Percentiles rank a stretch among this genome's conserved stretches.
phyloP scores from a whole-genome alignment of 1,284 basidiomycete species.

The Polyporus tsugae region DNA sequence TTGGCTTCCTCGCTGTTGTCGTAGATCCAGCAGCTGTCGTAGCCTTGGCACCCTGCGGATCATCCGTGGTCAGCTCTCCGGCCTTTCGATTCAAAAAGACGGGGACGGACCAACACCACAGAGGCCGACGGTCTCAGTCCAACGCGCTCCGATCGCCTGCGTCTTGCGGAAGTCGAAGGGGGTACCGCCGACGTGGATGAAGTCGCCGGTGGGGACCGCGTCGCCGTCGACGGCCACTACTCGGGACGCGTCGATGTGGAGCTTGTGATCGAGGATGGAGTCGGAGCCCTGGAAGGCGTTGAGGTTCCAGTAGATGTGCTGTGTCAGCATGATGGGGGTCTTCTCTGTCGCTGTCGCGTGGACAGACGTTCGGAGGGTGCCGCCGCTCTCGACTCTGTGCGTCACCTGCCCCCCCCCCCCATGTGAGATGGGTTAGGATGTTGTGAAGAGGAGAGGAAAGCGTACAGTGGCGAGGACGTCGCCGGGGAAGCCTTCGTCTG shows the following conservation, averaged over 20 bases:
- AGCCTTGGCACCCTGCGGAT: slow-evolving; percentile 34
- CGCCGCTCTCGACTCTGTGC: slow-evolving; percentile 57
- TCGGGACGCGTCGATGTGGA: slow-evolving; percentile 51
- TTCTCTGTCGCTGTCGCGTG: slow-evolving; percentile 56
- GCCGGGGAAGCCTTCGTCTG: slow-evolving; percentile 64
- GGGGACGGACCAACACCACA: slow-evolving; percentile 47
- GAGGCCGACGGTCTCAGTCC: slow-evolving; percentile 50
- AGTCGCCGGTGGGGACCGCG: slow-evolving; percentile 58
- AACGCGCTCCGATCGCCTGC: slow-evolving; percentile 50
- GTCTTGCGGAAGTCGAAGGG: slow-evolving; percentile 57
- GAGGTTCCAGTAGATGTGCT: slow-evolving; percentile 66
- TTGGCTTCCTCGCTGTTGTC: slow-evolving; percentile 41
- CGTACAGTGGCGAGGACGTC: slow-evolving; percentile 55
- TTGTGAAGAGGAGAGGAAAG: slow-evolving; percentile 3
- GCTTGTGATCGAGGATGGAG: slow-evolving; percentile 53
- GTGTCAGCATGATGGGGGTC: slow-evolving; percentile 68
- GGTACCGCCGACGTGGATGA: slow-evolving; percentile 50
- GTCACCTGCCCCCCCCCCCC: slow-evolving; percentile 54
- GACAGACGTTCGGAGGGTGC: slow-evolving; percentile 53
- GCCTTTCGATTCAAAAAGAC: background rate
- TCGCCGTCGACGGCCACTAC: slow-evolving; percentile 56
- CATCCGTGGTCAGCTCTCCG: background rate
- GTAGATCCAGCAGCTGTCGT: slow-evolving; percentile 51
- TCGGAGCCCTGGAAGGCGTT: slow-evolving; percentile 60
- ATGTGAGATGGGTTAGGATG: background rate